Evolutionary conservation across 1,284 basidiomycete species (phyloP).

Genomic region (Tausonia pullulans): DNA sequence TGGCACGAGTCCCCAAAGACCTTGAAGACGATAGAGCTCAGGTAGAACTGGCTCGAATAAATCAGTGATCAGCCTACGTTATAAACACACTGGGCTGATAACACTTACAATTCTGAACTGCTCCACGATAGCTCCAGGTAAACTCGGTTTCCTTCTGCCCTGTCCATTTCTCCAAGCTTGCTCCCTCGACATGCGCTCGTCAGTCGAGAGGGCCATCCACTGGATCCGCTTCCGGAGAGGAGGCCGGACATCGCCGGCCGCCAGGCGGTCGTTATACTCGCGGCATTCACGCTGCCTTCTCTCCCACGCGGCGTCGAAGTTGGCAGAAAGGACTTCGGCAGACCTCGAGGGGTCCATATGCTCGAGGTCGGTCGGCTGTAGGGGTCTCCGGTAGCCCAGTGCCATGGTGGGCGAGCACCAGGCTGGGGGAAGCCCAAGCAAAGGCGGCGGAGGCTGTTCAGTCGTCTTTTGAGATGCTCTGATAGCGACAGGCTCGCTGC

Average conservation of each 20-base stretch:
- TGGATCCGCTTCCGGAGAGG: background rate
- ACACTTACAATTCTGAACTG: background rate
- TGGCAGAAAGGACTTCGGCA: constrained; percentile 6
- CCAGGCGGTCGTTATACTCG: constrained; percentile 2
- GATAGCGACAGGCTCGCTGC: background rate
- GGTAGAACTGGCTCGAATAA: constrained; percentile 1
- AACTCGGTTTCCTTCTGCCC: constrained; percentile 5
- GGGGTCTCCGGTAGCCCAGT: constrained; percentile 7
- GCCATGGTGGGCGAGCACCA: constrained; percentile 13
- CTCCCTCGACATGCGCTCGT: background rate
- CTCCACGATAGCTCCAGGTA: constrained; percentile 8
- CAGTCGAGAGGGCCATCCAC: background rate
- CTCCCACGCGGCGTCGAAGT: constrained; percentile 10
- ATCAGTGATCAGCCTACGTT: too few relatives aligned
- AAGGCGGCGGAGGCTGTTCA: background rate
- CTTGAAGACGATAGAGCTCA: constrained; percentile 8
- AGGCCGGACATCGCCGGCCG: background rate
- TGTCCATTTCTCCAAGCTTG: background rate
- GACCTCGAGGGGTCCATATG: constrained; percentile 5
- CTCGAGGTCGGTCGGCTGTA: constrained; percentile 6
- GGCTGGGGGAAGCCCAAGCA: background rate
- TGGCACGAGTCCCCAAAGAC: constrained; percentile 8
- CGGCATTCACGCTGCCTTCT: background rate
- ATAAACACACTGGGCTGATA: too few relatives aligned
- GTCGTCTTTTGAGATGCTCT: background rate